Conservation (phyloP, 2,329 filamentous ascomycete species). For the Parastagonospora nodorum region DNA sequence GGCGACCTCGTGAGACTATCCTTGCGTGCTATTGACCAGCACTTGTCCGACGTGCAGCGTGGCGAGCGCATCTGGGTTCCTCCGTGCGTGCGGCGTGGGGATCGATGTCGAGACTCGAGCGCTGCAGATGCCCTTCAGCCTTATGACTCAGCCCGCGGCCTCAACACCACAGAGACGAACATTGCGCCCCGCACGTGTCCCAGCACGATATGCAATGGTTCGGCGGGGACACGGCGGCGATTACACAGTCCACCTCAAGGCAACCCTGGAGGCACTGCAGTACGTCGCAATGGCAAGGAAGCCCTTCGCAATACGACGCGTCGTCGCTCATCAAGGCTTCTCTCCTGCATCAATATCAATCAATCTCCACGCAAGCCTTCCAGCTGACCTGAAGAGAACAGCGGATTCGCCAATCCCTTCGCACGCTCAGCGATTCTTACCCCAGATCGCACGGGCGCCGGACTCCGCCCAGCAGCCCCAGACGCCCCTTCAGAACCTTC, state of each 20-base stretch:
- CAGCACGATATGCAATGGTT: too few species aligned
- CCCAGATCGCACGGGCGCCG: slow-evolving; percentile 20
- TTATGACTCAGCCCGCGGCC: slow-evolving; percentile 33
- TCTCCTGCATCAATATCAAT: slow-evolving; percentile 15
- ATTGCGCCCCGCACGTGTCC: too few species aligned
- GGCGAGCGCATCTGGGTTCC: slow-evolving; percentile 21
- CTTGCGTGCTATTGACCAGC: slow-evolving; percentile 16
- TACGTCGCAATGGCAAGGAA: slow-evolving; percentile 12
- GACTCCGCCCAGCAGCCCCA: slow-evolving; percentile 17
- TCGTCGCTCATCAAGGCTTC: background rate
- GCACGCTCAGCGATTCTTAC: slow-evolving; percentile 8
- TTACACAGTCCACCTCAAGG: slow-evolving; percentile 9
- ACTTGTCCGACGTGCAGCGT: slow-evolving; percentile 15
- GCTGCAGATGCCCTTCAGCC: slow-evolving; percentile 33
- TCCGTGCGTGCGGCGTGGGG: slow-evolving; percentile 17
- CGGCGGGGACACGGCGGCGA: slow-evolving; percentile 7
- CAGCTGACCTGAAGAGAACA: slow-evolving; percentile 20
- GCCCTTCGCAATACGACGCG: slow-evolving; percentile 1
- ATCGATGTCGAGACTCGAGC: slow-evolving; percentile 29
- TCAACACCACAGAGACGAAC: slow-evolving; percentile 11
- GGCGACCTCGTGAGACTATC: slow-evolving; percentile 25
- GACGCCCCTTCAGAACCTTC: background rate
- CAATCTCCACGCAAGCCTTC: slow-evolving; percentile 19
- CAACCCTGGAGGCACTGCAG: background rate
- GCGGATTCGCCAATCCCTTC: slow-evolving; percentile 17